These are phyloP conservation scores for Colletotrichum cuscutae DNA, from an alignment of 2,329 filamentous ascomycete species.

Conservation along the genomic window DNA sequence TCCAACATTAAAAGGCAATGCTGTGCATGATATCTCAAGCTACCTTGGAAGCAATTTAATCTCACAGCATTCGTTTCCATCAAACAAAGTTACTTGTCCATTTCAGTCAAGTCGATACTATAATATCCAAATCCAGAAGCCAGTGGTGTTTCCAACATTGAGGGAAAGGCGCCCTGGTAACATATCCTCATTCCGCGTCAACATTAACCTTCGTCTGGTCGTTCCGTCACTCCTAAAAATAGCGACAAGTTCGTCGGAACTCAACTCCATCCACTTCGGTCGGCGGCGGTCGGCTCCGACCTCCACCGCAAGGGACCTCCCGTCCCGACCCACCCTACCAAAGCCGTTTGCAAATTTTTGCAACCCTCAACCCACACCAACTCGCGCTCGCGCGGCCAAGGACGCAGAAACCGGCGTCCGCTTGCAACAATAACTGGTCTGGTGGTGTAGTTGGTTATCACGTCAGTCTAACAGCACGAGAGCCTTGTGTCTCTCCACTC, in stretches of 20 bases:
- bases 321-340: neutral
- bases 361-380: neutral
- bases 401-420: rapidly evolving
- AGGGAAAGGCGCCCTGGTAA: neutral
- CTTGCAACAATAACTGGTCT: conserved; percentile 15
- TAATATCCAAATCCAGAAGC: too few species aligned
- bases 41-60: too few species aligned
- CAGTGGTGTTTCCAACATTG: neutral
- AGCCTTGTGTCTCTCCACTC: neutral
- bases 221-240: neutral
- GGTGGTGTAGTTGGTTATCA: conserved; percentile 60
- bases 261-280: neutral
- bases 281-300: neutral
- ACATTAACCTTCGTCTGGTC: neutral
- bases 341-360: conserved; percentile 1
- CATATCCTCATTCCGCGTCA: neutral
- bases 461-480: conserved; percentile 55
- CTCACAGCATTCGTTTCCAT: too few species aligned
- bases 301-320: neutral
- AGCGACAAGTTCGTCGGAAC: neutral
- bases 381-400: neutral
- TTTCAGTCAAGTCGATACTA: too few species aligned
- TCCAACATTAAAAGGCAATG: too few species aligned
- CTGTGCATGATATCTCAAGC: too few species aligned
- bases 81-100: too few species aligned